A percentile compares a stretch with the other conserved stretches of the same genome.
Evolutionary conservation across 139 green algal genomes (phyloP).

Genomic region (Chlorella sp.): DNA sequence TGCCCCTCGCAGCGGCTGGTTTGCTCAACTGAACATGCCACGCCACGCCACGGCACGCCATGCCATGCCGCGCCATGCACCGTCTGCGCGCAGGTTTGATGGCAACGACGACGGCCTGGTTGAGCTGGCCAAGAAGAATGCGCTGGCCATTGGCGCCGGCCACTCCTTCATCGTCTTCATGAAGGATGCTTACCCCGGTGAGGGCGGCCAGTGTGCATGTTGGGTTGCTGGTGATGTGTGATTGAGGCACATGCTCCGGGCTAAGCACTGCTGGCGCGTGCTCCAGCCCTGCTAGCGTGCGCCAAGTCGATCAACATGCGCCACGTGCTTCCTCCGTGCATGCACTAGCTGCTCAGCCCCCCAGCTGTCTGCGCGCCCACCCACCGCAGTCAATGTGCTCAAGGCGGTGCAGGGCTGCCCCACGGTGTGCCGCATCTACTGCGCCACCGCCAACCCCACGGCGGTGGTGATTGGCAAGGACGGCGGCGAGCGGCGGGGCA

Average conservation of each 20-base stretch:
- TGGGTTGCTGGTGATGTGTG: too few relatives aligned
- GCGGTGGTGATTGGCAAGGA: slow-evolving; percentile 13
- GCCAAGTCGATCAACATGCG: too few relatives aligned
- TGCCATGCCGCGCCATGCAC: too few relatives aligned
- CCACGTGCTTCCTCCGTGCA: too few relatives aligned
- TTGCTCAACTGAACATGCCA: too few relatives aligned
- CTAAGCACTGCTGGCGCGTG: too few relatives aligned
- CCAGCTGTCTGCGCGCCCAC: too few relatives aligned
- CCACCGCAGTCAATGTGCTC: slow-evolving; percentile 1
- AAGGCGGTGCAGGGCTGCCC: slow-evolving; percentile 3
- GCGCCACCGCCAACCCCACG: slow-evolving; percentile 8
- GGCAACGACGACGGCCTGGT: slow-evolving; percentile 5
- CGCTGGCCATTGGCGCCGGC: not conserved
- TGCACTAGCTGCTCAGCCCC: too few relatives aligned
- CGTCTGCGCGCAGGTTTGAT: not conserved
- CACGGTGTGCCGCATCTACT: slow-evolving; percentile 11
- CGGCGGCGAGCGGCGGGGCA: not conserved
- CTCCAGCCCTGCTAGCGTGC: too few relatives aligned
- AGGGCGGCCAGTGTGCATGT: not conserved
- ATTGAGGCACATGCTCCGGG: too few relatives aligned
- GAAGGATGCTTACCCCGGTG: not conserved
- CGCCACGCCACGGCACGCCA: too few relatives aligned
- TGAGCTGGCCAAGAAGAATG: slow-evolving; percentile 11
- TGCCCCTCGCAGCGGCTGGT: too few relatives aligned
- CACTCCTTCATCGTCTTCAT: slow-evolving; percentile 16